phyloP scores from a whole-genome alignment of 805 yeast species.

The Clavispora vitiphila region DNA sequence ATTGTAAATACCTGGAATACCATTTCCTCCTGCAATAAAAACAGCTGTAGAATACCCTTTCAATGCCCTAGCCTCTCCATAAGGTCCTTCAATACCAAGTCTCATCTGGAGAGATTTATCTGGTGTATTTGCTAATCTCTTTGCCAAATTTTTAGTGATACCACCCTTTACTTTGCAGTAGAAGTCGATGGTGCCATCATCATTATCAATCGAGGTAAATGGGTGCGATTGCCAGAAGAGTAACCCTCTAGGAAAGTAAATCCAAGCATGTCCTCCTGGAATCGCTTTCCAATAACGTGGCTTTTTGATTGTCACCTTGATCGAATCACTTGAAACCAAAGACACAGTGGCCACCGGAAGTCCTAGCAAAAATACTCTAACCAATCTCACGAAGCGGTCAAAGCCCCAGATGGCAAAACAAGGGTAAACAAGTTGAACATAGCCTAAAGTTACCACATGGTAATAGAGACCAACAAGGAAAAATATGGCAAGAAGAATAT shows the following conservation, averaged over 20 bases:
- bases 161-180: conserved; percentile 36
- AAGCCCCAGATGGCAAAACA: conserved; percentile 59
- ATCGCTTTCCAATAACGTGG: conserved; percentile 45
- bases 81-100: conserved; percentile 61
- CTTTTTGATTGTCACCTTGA: conserved; percentile 42
- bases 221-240: conserved; percentile 65
- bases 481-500: conserved; percentile 18
- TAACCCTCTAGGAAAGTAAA: conserved; percentile 48
- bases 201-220: conserved; percentile 38
- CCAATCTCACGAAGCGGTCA: conserved; percentile 35
- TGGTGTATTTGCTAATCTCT: conserved; percentile 22
- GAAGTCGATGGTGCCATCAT: conserved; percentile 19
- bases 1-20: conserved; percentile 54
- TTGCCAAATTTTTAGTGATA: conserved; percentile 28
- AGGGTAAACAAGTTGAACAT: conserved; percentile 37
- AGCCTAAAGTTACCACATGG: conserved; percentile 14
- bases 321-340: conserved; percentile 37
- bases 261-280: conserved; percentile 56
- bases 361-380: conserved; percentile 30
- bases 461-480: conserved; percentile 20
- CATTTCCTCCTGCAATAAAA: conserved; percentile 70
- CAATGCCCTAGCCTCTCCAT: conserved; percentile 51
- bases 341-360: conserved; percentile 29
- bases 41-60: conserved; percentile 49
- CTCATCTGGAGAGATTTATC: conserved; percentile 23